Conservation (phyloP, 805 yeast species). For the Zygosaccharomyces bailii region DNA sequence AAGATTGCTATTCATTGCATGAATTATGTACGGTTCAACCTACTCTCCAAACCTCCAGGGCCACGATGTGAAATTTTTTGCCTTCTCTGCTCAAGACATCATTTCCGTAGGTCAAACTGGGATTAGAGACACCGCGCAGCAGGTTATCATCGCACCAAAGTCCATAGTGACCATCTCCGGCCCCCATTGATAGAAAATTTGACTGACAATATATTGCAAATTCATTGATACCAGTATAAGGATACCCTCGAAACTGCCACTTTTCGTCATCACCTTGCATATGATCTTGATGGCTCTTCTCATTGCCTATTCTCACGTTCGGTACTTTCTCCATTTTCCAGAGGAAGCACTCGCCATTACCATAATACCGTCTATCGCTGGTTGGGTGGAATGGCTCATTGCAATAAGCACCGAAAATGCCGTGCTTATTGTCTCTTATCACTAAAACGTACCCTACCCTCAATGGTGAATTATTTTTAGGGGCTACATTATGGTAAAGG, state of each 20-base stretch:
- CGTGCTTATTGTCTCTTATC: constrained; percentile 59
- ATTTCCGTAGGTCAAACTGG: constrained; percentile 85
- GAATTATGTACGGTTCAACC: constrained; percentile 35
- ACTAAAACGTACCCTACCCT: constrained; percentile 71
- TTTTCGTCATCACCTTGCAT: constrained; percentile 14
- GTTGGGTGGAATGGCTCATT: constrained; percentile 71
- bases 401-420: constrained; percentile 72
- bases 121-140: constrained; percentile 70
- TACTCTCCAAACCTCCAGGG: constrained; percentile 83
- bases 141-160: constrained; percentile 79
- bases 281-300: constrained; percentile 12
- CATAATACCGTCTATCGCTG: constrained; percentile 73
- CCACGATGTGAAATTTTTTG: constrained; percentile 64
- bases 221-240: constrained; percentile 85
- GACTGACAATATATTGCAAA: constrained; percentile 79
- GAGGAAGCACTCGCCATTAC: constrained; percentile 92
- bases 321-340: constrained; percentile 66
- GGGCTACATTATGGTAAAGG: constrained; percentile 55
- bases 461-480: constrained; percentile 41
- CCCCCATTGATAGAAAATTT: constrained; percentile 78
- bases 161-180: constrained; percentile 91
- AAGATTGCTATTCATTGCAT: neutral
- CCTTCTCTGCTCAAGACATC: constrained; percentile 66
- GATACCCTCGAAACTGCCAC: constrained; percentile 70
- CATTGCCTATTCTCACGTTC: constrained; percentile 15